Conservation (phyloP, 1,284 basidiomycete species). For the Ganoderma boninense region DNA sequence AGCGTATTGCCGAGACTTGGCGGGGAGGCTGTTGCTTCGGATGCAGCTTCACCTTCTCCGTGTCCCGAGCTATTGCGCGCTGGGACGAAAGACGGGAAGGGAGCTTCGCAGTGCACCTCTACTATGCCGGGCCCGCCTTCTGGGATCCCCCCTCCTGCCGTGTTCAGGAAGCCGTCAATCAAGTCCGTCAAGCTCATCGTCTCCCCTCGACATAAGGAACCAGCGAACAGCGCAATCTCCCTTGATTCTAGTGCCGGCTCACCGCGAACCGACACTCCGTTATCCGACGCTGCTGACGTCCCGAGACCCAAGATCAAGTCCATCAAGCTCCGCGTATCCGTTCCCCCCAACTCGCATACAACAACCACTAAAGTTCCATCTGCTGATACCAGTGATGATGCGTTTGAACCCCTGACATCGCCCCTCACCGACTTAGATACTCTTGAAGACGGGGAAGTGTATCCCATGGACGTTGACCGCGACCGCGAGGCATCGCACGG, state of each 20-base stretch:
- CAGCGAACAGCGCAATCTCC: not conserved
- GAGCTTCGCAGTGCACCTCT: not conserved
- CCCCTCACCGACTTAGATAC: not conserved
- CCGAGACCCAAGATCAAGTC: not conserved
- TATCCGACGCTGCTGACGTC: not conserved
- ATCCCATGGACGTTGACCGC: not conserved
- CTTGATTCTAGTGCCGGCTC: not conserved
- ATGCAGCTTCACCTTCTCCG: not conserved
- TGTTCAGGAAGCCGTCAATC: not conserved
- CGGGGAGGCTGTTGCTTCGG: not conserved
- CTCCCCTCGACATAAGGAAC: not conserved
- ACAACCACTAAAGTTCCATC: not conserved
- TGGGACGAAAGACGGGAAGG: not conserved
- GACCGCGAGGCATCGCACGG: not conserved
- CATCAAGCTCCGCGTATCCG: not conserved
- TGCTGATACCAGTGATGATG: not conserved
- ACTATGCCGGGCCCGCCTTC: not conserved
- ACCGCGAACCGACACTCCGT: not conserved
- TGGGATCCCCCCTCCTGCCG: not conserved
- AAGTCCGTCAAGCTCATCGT: slow-evolving; percentile 7
- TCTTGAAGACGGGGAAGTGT: not conserved
- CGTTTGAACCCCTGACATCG: not conserved
- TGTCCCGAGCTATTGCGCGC: not conserved
- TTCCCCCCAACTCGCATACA: not conserved
- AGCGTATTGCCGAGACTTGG: not conserved